A percentile compares a stretch with the other conserved stretches of the same genome.
phyloP scores from a whole-genome alignment of 78 protist species.

The Acrasis kona region DNA sequence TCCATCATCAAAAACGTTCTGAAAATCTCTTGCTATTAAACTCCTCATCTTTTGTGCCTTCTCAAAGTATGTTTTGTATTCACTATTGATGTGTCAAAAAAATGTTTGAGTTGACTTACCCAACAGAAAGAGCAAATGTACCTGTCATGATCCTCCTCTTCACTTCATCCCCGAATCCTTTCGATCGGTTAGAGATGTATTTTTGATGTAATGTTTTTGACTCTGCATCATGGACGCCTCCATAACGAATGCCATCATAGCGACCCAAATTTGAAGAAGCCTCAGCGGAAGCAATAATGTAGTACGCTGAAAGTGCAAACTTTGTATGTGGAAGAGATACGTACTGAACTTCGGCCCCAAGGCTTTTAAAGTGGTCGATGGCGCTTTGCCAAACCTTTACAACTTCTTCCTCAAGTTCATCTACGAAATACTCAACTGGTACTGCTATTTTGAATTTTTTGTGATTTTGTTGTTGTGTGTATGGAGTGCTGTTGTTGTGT shows the following conservation, averaged over 20 bases:
- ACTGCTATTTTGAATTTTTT: constrained; percentile 13
- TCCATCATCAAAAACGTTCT: background rate
- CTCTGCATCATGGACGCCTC: background rate
- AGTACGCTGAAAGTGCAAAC: constrained; percentile 52
- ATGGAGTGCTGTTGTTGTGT: no score
- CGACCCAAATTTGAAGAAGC: constrained; percentile 63
- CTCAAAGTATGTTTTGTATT: background rate
- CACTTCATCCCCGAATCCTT: background rate
- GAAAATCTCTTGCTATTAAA: constrained; percentile 1
- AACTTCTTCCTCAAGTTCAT: constrained; percentile 39
- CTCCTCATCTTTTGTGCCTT: background rate
- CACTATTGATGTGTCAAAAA: background rate
- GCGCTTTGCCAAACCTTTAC: constrained; percentile 33
- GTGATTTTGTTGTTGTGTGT: background rate
- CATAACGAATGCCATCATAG: constrained; percentile 61
- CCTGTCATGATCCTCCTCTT: constrained; percentile 1
- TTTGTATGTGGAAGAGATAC: background rate
- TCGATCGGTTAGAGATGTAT: background rate
- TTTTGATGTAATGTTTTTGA: background rate
- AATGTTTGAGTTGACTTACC: background rate
- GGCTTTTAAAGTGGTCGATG: constrained; percentile 10
- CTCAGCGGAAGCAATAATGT: constrained; percentile 68
- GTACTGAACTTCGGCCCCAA: constrained; percentile 41
- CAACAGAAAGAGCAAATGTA: background rate
- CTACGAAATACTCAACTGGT: constrained; percentile 17